Evolutionary conservation across 106 monocot genomes (phyloP).

Genomic region (Apostasia ramifera): DNA sequence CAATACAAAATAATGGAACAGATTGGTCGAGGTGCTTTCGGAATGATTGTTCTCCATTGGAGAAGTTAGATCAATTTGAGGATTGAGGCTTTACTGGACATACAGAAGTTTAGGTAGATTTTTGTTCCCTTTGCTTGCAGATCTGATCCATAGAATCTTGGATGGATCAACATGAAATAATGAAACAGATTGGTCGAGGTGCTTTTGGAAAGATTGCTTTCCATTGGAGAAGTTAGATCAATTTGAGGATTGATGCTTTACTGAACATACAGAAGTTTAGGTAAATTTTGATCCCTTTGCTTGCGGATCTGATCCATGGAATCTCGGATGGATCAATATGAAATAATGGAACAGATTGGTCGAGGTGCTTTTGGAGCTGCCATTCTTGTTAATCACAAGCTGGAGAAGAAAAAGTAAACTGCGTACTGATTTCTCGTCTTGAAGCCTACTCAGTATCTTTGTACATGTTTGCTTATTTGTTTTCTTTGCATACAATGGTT

Average conservation of each 20-base stretch:
- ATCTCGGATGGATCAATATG: slow-evolving; percentile 95
- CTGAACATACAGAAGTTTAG: background rate
- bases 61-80: background rate
- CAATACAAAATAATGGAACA: slow-evolving; percentile 98
- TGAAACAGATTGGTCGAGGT: slow-evolving; percentile 96
- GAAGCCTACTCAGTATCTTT: too few relatives aligned
- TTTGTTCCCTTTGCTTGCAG: background rate
- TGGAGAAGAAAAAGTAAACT: slow-evolving; percentile 79
- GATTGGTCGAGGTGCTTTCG: slow-evolving; percentile 91
- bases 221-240: background rate
- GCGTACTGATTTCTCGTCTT: background rate
- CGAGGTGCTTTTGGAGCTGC: slow-evolving; percentile 97
- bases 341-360: slow-evolving; percentile 99
- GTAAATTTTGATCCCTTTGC: background rate
- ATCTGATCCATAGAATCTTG: slow-evolving; percentile 55
- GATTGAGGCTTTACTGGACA: background rate
- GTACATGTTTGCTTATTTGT: background rate
- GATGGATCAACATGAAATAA: slow-evolving; percentile 95
- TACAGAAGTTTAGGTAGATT: background rate
- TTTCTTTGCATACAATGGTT: background rate
- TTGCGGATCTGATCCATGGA: slow-evolving; percentile 43
- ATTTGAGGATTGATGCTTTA: background rate
- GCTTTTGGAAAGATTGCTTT: slow-evolving; percentile 45
- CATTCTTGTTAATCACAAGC: slow-evolving; percentile 93
- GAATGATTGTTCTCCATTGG: slow-evolving; percentile 1